Evolutionary conservation across 768 basidiomycete genomes (phyloP), one percentile per base, ranked within the genome.

Genomic region (Podaxis rugospora): DNA sequence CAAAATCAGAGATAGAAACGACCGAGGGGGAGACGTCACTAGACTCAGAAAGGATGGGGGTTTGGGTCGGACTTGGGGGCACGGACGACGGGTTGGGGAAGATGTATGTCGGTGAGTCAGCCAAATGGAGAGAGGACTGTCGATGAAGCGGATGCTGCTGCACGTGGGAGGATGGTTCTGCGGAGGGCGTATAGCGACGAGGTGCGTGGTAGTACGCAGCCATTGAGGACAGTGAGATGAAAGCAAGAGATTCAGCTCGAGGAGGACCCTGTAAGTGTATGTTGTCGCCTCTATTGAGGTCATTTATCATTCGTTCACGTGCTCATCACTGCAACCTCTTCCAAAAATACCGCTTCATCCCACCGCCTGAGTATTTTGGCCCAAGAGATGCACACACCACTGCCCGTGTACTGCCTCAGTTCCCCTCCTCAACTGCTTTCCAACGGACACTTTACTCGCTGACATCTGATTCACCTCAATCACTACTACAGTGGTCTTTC

Each of bases 61-160:
- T 61, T 35, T 40, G 61, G 53, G 55, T 61, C 23, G 68, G 67
- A 46, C 66, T 66, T n/a, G 62, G 51, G 4, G 65, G 64, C 37
- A 52, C 61, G 5, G 68, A 69, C 4, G 64, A 64, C 13, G 68
- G 68, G 42, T 60, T 54, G 16, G 67, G 68, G 55, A 68, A 69
- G 11, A 66, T 60, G 57, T 66, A 69, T 5, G 64, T 62, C 27
- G 61, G 62, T 7, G 55, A 47, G 10, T 53, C 51, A 42, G 39
- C 36, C 13, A 53, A 47, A 10, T 58, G 35, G n/a, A 37, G 36
- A 23, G 36, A 46, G 14, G 42, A 32, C 27, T 11, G 51, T 52
- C 28, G 32, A 14, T 16, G 25, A 36, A 7, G 28, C 13, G 18
- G 7, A 13, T 47, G 21, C 11, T 7, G 37, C 27, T 40, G 57